phyloP scores from a whole-genome alignment of 1,284 basidiomycete species.

The Anthracocystis panici-leucophaei region DNA sequence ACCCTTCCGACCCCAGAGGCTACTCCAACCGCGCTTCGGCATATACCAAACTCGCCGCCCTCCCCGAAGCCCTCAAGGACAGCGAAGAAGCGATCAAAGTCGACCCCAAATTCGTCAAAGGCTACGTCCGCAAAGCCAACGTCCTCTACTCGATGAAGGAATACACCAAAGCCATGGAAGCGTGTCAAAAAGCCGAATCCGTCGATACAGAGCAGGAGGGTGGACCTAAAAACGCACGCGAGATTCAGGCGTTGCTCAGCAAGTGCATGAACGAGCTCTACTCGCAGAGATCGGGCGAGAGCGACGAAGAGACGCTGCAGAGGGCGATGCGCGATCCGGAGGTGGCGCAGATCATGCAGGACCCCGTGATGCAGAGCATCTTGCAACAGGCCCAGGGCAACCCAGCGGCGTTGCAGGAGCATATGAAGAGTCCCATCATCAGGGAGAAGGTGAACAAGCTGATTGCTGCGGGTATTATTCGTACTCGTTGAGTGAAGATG shows the following conservation, averaged over 20 bases:
- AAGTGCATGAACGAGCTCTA: slow-evolving; percentile 80
- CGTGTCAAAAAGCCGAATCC: slow-evolving; percentile 57
- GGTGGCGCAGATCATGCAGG: slow-evolving; percentile 79
- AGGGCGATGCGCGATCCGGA: slow-evolving; percentile 98
- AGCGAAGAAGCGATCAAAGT: slow-evolving; percentile 91
- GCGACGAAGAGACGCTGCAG: slow-evolving; percentile 90
- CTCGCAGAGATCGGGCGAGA: slow-evolving; percentile 84
- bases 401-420: slow-evolving; percentile 90
- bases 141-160: slow-evolving; percentile 93
- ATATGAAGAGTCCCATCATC: slow-evolving; percentile 89
- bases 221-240: slow-evolving; percentile 51
- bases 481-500: slow-evolving; percentile 45
- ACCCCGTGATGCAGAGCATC: slow-evolving; percentile 75
- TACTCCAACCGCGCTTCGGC: slow-evolving; percentile 98
- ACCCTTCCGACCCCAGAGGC: slow-evolving; percentile 87
- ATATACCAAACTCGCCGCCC: slow-evolving; percentile 92
- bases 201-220: slow-evolving; percentile 54
- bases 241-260: slow-evolving; percentile 55
- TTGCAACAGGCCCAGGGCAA: slow-evolving; percentile 92
- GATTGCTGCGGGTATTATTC: slow-evolving; percentile 90
- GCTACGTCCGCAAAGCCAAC: slow-evolving; percentile 91
- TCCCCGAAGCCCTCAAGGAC: slow-evolving; percentile 97
- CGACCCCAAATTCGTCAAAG: slow-evolving; percentile 83
- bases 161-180: slow-evolving; percentile 77
- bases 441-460: slow-evolving; percentile 90